Conservation (phyloP, 2,329 filamentous ascomycete genomes). For the Grosmannia penicillata region DNA sequence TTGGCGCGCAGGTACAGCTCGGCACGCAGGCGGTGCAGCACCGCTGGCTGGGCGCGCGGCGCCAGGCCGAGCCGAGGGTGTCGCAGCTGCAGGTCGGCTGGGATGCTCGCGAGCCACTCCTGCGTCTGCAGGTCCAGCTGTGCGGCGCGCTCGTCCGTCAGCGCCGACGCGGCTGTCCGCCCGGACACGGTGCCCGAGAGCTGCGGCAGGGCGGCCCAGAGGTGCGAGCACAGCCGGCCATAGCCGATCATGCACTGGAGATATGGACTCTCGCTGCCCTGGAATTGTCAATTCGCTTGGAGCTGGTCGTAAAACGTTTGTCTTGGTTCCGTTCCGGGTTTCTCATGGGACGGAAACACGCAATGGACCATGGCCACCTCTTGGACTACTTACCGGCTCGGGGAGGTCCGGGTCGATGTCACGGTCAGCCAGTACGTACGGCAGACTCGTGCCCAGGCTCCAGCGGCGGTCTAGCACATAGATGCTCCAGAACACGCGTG, state of each 20-base stretch:
- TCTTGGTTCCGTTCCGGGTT: too few relatives aligned
- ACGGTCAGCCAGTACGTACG: conserved; percentile 28
- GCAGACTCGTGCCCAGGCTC: conserved; percentile 33
- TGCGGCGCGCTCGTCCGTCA: conserved; percentile 21
- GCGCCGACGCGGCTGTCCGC: neutral
- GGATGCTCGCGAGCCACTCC: conserved; percentile 30
- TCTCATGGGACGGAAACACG: too few relatives aligned
- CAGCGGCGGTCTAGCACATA: conserved; percentile 34
- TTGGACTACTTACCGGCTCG: conserved; percentile 21
- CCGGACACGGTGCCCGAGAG: conserved; percentile 18
- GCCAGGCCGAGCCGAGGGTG: conserved; percentile 22
- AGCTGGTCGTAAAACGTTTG: too few relatives aligned
- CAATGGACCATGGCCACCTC: too few relatives aligned
- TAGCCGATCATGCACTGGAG: conserved; percentile 33
- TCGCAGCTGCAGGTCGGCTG: conserved; percentile 21
- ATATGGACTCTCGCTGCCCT: conserved; percentile 13
- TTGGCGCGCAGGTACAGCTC: conserved; percentile 29
- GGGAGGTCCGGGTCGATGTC: conserved; percentile 32
- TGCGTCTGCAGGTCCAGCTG: conserved; percentile 26
- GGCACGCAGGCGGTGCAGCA: conserved; percentile 21
- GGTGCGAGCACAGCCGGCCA: conserved; percentile 27
- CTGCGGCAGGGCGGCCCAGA: conserved; percentile 28
- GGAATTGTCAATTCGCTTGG: too few relatives aligned
- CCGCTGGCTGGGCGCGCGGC: conserved; percentile 17
- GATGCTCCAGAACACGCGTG: conserved; percentile 30